Evolutionary conservation across 148 eudicot species (phyloP).

Genomic region (Tetragonia tetragonoides): DNA sequence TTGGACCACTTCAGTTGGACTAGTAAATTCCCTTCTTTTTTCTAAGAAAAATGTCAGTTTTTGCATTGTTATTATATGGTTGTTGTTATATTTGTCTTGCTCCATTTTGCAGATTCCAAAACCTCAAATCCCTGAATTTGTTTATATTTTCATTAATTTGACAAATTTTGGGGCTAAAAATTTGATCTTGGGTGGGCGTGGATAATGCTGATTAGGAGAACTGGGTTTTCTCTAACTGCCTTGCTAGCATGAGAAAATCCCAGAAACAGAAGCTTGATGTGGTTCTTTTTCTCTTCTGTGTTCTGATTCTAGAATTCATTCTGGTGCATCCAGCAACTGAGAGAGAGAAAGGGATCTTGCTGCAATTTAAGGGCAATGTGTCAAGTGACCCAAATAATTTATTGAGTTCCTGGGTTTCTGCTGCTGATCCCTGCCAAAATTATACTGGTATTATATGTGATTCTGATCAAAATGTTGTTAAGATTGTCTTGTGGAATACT

Average conservation of each 20-base stretch:
- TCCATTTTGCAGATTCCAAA: slow-evolving; percentile 31
- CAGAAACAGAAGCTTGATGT: slow-evolving; percentile 25
- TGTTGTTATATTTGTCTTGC: slow-evolving; percentile 36
- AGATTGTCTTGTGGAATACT: slow-evolving; percentile 85
- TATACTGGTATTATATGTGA: slow-evolving; percentile 72
- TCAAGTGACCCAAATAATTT: slow-evolving; percentile 65
- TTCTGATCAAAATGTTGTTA: slow-evolving; percentile 65
- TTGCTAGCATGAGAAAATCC: slow-evolving; percentile 49
- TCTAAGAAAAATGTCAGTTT: slow-evolving; percentile 22
- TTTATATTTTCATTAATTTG: neutral
- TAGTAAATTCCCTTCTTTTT: slow-evolving; percentile 19
- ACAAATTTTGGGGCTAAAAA: slow-evolving; percentile 7
- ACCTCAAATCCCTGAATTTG: neutral
- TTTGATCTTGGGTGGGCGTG: slow-evolving; percentile 37
- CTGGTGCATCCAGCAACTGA: slow-evolving; percentile 53
- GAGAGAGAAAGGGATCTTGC: slow-evolving; percentile 76
- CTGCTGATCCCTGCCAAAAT: slow-evolving; percentile 56
- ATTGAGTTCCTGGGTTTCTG: slow-evolving; percentile 63
- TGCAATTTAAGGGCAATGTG: slow-evolving; percentile 76
- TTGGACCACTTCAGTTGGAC: slow-evolving; percentile 30
- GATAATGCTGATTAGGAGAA: slow-evolving; percentile 49
- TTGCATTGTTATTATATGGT: slow-evolving; percentile 20
- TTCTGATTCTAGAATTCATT: slow-evolving; percentile 33
- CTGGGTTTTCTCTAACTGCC: slow-evolving; percentile 10
- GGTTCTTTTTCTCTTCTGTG: slow-evolving; percentile 24